Conservation (phyloP, 129 eudicot species). For the Ambrosia artemisiifolia region DNA sequence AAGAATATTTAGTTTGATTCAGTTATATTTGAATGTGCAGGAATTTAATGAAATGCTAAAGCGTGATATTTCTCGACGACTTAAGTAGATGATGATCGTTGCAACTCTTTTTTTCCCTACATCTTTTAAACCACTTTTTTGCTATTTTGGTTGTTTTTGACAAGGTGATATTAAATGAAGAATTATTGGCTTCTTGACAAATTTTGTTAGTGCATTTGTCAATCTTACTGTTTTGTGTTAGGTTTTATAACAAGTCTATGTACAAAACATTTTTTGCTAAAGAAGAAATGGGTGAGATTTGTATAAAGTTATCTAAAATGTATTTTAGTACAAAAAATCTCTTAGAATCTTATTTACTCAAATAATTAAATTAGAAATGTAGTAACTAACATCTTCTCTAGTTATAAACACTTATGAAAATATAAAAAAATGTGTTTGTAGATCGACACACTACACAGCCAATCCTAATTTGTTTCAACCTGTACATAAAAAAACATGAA, state of each 20-base stretch:
- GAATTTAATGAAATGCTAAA: conserved; percentile 58
- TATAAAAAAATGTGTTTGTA: background rate
- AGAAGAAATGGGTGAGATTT: too few relatives aligned
- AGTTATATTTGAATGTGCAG: conserved; percentile 33
- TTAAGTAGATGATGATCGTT: conserved; percentile 26
- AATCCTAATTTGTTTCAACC: background rate
- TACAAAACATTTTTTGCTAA: too few relatives aligned
- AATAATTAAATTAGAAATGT: too few relatives aligned
- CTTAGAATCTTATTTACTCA: too few relatives aligned
- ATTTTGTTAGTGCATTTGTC: background rate
- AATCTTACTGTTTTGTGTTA: background rate
- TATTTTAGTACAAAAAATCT: too few relatives aligned
- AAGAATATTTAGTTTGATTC: background rate
- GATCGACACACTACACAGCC: background rate
- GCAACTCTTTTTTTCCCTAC: conserved; percentile 3
- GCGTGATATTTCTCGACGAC: conserved; percentile 52
- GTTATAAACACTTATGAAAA: background rate
- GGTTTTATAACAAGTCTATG: background rate
- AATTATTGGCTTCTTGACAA: conserved; percentile 5
- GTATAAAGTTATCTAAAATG: too few relatives aligned
- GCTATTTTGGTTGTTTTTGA: background rate
- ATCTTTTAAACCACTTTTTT: background rate
- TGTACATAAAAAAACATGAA: conserved; percentile 42
- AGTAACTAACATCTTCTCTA: background rate
- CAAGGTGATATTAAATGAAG: background rate